Conservation (phyloP, 768 basidiomycete species). For the Lyophyllum shimeji region DNA sequence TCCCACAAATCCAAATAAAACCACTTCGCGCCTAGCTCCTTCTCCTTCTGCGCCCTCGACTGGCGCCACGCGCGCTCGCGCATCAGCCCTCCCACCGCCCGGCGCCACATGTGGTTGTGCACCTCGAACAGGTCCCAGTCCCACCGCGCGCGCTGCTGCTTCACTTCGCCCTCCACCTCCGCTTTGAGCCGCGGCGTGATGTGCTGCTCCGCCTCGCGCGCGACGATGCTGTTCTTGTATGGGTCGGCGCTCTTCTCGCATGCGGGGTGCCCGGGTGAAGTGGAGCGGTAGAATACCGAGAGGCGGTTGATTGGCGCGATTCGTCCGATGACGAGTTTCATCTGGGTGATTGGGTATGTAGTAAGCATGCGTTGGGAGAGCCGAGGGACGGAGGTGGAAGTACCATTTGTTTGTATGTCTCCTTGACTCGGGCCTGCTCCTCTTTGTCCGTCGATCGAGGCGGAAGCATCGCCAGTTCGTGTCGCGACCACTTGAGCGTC, state of each 20-base stretch:
- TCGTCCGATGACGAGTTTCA: constrained; percentile 21
- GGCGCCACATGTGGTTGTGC: constrained; percentile 23
- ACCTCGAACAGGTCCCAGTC: constrained; percentile 28
- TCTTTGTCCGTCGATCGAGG: constrained; percentile 19
- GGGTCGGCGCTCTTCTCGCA: constrained; percentile 20
- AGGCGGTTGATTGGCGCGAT: constrained; percentile 20
- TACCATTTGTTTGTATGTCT: constrained; percentile 28
- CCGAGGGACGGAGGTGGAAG: neutral
- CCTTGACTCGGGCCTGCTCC: constrained; percentile 27
- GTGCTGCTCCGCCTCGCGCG: constrained; percentile 18
- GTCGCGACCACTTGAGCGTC: constrained; percentile 25
- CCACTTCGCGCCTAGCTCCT: constrained; percentile 21
- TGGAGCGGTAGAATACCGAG: constrained; percentile 26
- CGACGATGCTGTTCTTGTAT: constrained; percentile 16
- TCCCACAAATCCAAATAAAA: constrained; percentile 28
- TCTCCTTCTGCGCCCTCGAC: constrained; percentile 3
- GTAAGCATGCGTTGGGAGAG: neutral
- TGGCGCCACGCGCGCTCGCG: constrained; percentile 15
- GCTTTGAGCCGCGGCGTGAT: constrained; percentile 21
- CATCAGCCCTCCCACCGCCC: constrained; percentile 16
- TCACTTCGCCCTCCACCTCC: constrained; percentile 17
- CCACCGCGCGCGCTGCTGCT: constrained; percentile 23
- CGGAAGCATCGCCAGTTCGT: constrained; percentile 27
- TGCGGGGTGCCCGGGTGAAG: constrained; percentile 24
- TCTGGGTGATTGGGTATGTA: constrained; percentile 3